Base-by-base conservation (phyloP, 192 early-diverging fungal species). In the Jimgerdemannia flammicorona region DNA sequence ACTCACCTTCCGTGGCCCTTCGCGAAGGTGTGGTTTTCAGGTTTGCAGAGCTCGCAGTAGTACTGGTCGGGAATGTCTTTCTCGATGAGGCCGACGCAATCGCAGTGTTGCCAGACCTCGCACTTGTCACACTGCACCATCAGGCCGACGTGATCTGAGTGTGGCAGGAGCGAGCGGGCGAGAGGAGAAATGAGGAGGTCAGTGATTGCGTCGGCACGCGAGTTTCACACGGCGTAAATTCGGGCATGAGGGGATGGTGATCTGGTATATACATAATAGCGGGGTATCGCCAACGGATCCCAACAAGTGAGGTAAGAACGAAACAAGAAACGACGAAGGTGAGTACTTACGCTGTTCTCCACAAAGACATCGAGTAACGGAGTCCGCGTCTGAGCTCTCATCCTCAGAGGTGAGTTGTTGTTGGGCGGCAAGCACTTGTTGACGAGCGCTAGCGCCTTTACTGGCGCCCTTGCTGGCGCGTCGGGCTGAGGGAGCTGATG, bases 101-200 rank as follows among this genome's bases (percentile, higher is more conserved):
- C 88, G 70, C 92, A 92, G 78, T 98, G 96, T 81, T 98, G 96
- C 96, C 96, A 98, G 4, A 95, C 93, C 68, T 91, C 85, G 84
- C 96, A 98, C 6, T 88, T 86, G 75, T 98, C 96, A 84, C 96
- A 98, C 80, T 98, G 94, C 43, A 98, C 94, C 96, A 96, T 96
- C 71, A 91, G 83, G 70, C 89, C 86, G 67, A 88, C 84, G 82
- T 94, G 81, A 64, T 85, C 87, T 83, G 75, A 44, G 44, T 44
- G 20, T 44, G 3, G 44, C 42, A 11, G 70, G 43, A 42, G 54
- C 39, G 70, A 41, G 20, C 69, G 10, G 14, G 7, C n/a, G 18
- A 70, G 39, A n/a, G 43, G 18, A 64, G 72, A 64, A 64, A 39
- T 40, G 64, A 74, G 68, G 29, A 69, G n/a, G 19, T 69, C n/a